These are phyloP conservation scores for Nidularia sp. DNA, from an alignment of 768 basidiomycete genomes.

Conservation along the genomic window DNA sequence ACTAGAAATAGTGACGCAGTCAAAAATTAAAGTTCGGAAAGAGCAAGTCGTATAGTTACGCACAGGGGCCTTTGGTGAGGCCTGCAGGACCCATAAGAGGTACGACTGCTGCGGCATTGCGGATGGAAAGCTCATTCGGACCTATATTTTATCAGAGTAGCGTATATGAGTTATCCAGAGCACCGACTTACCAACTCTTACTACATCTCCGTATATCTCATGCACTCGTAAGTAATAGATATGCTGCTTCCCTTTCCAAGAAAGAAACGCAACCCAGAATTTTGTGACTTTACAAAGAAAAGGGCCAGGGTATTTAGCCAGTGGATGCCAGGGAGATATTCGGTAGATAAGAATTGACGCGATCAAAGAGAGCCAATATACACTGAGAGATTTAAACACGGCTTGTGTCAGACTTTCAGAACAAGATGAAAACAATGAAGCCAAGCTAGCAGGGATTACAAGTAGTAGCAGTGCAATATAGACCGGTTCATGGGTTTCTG, in stretches of 20 bases:
- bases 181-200: constrained; percentile 44
- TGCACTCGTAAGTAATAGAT: constrained; percentile 43
- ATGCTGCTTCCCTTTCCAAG: constrained; percentile 39
- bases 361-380: constrained; percentile 24
- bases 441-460: constrained; percentile 18
- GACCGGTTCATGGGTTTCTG: constrained; percentile 24
- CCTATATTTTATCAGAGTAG: constrained; percentile 24
- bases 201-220: constrained; percentile 50
- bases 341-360: constrained; percentile 36
- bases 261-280: constrained; percentile 28
- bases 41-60: constrained; percentile 7
- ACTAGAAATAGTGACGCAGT: constrained; percentile 19
- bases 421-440: constrained; percentile 6
- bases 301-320: constrained; percentile 49
- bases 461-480: constrained; percentile 19
- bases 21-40: no score
- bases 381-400: constrained; percentile 10
- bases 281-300: constrained; percentile 35
- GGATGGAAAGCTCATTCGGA: constrained; percentile 56
- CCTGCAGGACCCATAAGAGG: constrained; percentile 47
- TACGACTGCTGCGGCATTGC: constrained; percentile 35
- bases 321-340: constrained; percentile 49
- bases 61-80: constrained; percentile 56
- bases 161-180: neutral
- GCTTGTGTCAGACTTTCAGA: constrained; percentile 6